Conservation (phyloP, 148 eudicot genomes). For the Rhododendron vialii region DNA sequence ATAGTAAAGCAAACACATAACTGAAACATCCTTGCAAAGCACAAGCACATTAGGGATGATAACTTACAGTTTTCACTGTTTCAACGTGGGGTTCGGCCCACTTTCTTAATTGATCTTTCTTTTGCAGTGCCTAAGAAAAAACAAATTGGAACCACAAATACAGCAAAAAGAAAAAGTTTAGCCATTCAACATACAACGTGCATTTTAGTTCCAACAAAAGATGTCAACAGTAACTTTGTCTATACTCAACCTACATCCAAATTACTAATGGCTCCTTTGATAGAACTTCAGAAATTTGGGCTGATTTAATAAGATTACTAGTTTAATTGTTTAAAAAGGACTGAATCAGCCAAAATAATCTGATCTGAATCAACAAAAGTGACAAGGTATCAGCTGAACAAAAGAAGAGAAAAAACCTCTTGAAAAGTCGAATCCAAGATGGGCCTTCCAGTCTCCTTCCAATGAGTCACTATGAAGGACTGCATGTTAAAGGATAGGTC, state of each 20-base stretch:
- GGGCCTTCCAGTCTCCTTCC: slow-evolving; percentile 73
- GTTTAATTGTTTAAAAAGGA: neutral
- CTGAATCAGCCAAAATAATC: neutral
- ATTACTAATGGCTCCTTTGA: neutral
- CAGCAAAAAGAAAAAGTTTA: neutral
- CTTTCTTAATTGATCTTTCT: slow-evolving; percentile 38
- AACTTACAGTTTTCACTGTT: slow-evolving; percentile 47
- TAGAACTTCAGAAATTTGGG: neutral
- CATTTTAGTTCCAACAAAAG: neutral
- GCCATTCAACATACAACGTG: neutral
- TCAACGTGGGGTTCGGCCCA: slow-evolving; percentile 60
- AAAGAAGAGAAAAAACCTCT: slow-evolving; percentile 33
- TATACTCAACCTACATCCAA: neutral
- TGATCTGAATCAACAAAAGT: neutral
- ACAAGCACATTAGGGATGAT: neutral
- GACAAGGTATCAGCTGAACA: slow-evolving; percentile 4
- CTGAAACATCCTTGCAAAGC: neutral
- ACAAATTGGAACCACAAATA: neutral
- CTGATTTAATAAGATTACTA: neutral
- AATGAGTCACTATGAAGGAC: slow-evolving; percentile 50
- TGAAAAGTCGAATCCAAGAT: slow-evolving; percentile 39
- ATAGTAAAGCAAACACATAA: slow-evolving; percentile 1
- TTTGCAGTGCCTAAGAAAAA: slow-evolving; percentile 41
- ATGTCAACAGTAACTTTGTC: neutral
- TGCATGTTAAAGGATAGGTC: slow-evolving; percentile 16